A percentile compares a stretch with the other conserved stretches of the same genome.
phyloP scores from a whole-genome alignment of 148 eudicot species.

The Diospyros lotus region DNA sequence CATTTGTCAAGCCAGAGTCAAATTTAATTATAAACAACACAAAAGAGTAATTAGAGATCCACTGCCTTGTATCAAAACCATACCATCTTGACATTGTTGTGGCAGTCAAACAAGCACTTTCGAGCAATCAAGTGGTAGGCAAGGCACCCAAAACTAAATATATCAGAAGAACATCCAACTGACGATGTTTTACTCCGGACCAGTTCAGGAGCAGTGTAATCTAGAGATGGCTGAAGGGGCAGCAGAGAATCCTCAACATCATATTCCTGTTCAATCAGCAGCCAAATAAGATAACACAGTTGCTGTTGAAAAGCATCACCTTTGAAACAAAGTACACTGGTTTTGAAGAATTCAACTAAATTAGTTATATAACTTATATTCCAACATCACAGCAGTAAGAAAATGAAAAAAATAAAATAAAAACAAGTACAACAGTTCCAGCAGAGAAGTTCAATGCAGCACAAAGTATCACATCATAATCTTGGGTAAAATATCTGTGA shows the following conservation, averaged over 20 bases:
- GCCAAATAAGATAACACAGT: background rate
- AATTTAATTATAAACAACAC: background rate
- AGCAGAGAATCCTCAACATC: slow-evolving; percentile 91
- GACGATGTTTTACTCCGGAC: slow-evolving; percentile 73
- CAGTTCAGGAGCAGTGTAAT: slow-evolving; percentile 95
- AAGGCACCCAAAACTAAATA: slow-evolving; percentile 97
- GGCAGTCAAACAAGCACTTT: slow-evolving; percentile 92
- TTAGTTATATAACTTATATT: background rate
- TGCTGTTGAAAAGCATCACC: background rate
- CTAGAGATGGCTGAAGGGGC: slow-evolving; percentile 94
- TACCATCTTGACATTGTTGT: slow-evolving; percentile 99
- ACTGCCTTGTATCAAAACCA: background rate
- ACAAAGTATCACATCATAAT: background rate
- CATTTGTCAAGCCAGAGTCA: background rate
- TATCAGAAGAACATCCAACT: slow-evolving; percentile 71
- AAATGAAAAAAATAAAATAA: background rate
- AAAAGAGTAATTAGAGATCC: background rate
- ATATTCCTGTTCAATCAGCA: slow-evolving; percentile 63
- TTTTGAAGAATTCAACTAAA: background rate
- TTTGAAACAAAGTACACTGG: background rate
- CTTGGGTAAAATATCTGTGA: background rate
- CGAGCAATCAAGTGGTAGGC: slow-evolving; percentile 86
- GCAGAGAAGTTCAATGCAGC: background rate
- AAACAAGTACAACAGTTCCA: background rate
- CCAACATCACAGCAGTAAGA: background rate